phyloP scores from a whole-genome alignment of 371 early-diverging fungal genomes.

The Mucor sp. region DNA sequence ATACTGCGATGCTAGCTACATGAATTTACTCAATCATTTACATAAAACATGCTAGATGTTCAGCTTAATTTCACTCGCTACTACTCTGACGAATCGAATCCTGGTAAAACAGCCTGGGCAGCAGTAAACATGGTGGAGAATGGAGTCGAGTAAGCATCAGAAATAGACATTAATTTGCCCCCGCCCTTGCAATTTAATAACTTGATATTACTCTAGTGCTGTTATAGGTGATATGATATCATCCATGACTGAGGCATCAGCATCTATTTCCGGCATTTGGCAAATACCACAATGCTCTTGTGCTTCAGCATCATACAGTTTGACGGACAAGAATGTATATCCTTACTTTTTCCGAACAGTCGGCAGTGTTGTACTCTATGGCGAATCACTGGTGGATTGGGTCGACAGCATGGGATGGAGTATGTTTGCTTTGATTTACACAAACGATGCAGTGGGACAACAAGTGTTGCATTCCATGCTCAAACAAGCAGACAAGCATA shows the following conservation, averaged over 20 bases:
- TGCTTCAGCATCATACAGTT: slow-evolving; percentile 29
- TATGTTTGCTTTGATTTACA: slow-evolving; percentile 39
- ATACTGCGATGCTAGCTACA: neutral
- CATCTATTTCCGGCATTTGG: slow-evolving; percentile 36
- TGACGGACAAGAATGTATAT: slow-evolving; percentile 36
- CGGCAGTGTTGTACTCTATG: slow-evolving; percentile 29
- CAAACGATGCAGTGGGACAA: slow-evolving; percentile 41
- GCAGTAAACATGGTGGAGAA: slow-evolving; percentile 32
- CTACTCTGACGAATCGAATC: slow-evolving; percentile 26
- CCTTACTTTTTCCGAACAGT: slow-evolving; percentile 50
- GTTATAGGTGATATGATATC: slow-evolving; percentile 47
- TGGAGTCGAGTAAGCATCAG: slow-evolving; percentile 32
- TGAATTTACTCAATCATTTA: neutral
- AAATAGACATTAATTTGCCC: neutral
- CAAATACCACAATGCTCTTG: slow-evolving; percentile 46
- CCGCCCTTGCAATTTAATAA: neutral
- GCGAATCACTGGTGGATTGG: slow-evolving; percentile 37
- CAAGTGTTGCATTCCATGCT: slow-evolving; percentile 14
- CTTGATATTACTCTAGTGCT: slow-evolving; percentile 26
- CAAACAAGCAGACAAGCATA: slow-evolving; percentile 14
- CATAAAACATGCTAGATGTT: slow-evolving; percentile 27
- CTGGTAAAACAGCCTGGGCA: slow-evolving; percentile 34
- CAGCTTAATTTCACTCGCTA: slow-evolving; percentile 31
- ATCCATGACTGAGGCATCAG: slow-evolving; percentile 33
- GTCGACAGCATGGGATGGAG: slow-evolving; percentile 40